Conservation (phyloP, 495 filamentous ascomycete species). For the Annulohypoxylon nitens region DNA sequence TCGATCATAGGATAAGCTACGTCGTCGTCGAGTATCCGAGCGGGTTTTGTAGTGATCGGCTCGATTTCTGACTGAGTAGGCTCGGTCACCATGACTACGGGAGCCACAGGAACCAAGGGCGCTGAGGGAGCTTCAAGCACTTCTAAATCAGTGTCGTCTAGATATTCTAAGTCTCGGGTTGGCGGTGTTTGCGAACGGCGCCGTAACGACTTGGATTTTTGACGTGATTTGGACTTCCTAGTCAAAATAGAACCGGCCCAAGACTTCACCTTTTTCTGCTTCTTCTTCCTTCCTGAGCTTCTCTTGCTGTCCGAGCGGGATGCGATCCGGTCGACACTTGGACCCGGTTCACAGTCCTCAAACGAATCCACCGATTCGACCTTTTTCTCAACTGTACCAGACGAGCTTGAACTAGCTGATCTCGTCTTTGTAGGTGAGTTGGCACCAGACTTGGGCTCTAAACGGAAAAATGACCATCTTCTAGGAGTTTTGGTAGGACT, state of each 20-base stretch:
- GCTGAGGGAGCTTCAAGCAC: constrained; percentile 44
- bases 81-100: constrained; percentile 47
- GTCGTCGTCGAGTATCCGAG: constrained; percentile 63
- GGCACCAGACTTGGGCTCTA: constrained; percentile 58
- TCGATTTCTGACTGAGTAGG: constrained; percentile 42
- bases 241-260: constrained; percentile 85
- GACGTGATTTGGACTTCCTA: constrained; percentile 68
- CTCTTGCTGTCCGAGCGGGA: constrained; percentile 59
- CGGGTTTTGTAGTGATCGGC: constrained; percentile 12
- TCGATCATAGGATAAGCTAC: constrained; percentile 85
- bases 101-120: constrained; percentile 45
- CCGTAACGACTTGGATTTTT: constrained; percentile 55
- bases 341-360: constrained; percentile 25
- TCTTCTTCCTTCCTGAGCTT: constrained; percentile 64
- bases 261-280: constrained; percentile 81
- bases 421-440: constrained; percentile 58
- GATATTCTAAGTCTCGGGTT: constrained; percentile 34
- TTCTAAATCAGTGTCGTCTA: constrained; percentile 36
- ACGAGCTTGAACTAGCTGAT: constrained; percentile 55
- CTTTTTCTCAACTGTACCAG: constrained; percentile 50
- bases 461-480: constrained; percentile 69
- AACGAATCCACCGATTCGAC: constrained; percentile 24
- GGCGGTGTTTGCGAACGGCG: constrained; percentile 59
- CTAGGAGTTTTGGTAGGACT: constrained; percentile 63
- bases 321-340: background rate